A percentile compares a stretch with the other conserved stretches of the same genome.
Conservation (phyloP, 495 filamentous ascomycete genomes). For the Penicillium paxilli region DNA sequence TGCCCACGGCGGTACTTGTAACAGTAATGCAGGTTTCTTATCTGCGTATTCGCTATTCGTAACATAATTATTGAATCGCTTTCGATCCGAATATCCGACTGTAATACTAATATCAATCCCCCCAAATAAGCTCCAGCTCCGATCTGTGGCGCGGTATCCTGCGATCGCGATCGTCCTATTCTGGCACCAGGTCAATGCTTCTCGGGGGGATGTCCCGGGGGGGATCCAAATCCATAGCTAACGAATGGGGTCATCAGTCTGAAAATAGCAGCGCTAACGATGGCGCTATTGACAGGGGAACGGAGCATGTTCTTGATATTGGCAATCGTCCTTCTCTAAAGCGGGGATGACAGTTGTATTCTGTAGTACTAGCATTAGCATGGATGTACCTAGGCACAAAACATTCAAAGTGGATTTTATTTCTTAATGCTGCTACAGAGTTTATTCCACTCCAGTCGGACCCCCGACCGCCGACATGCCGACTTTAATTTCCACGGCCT, state of each 20-base stretch:
- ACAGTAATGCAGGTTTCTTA: no score
- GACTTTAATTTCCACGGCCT: not conserved
- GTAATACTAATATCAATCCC: not conserved
- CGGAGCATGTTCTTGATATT: not conserved
- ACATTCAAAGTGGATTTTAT: not conserved
- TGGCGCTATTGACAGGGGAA: not conserved
- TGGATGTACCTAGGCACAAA: not conserved
- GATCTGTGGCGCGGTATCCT: slow-evolving; percentile 10
- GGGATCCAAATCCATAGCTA: not conserved
- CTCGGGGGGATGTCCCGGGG: not conserved
- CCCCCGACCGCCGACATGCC: not conserved
- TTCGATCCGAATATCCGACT: no score
- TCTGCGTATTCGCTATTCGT: no score
- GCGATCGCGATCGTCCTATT: slow-evolving; percentile 1
- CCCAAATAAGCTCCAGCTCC: not conserved
- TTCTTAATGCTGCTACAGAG: not conserved
- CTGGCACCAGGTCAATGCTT: slow-evolving; percentile 1
- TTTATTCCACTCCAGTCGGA: not conserved
- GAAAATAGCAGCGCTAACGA: not conserved
- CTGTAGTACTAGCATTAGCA: not conserved
- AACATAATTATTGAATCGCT: no score
- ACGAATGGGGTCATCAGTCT: not conserved
- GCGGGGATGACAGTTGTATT: not conserved
- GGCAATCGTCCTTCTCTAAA: not conserved
- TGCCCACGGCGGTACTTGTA: no score